phyloP scores from a whole-genome alignment of 768 basidiomycete species.

The Mycena maculata region DNA sequence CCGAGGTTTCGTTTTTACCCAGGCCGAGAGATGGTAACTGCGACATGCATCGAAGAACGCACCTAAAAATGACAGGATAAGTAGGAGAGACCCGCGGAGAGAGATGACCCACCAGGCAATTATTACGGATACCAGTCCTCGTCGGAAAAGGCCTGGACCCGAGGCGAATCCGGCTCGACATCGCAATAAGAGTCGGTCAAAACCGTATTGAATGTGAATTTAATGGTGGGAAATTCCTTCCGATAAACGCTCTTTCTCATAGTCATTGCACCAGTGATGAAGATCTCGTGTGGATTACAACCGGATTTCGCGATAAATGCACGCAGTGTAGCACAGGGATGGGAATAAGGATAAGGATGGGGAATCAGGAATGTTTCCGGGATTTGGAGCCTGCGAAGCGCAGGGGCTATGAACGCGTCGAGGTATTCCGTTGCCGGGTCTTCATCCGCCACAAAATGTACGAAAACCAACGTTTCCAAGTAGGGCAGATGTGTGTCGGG shows the following conservation, averaged over 20 bases:
- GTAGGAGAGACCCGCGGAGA: too few species aligned
- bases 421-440: background rate
- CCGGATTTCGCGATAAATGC: background rate
- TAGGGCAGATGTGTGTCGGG: background rate
- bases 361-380: background rate
- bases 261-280: background rate
- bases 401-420: background rate
- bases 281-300: background rate
- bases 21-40: too few species aligned
- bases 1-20: too few species aligned
- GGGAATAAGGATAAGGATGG: background rate
- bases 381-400: background rate
- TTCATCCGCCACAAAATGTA: background rate
- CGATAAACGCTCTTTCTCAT: background rate
- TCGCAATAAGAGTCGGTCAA: too few species aligned
- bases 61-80: too few species aligned
- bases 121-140: too few species aligned
- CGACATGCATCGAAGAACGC: too few species aligned
- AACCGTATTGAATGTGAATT: too few species aligned
- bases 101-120: too few species aligned
- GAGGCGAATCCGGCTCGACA: too few species aligned
- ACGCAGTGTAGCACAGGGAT: background rate
- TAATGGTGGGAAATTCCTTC: background rate
- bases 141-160: too few species aligned
- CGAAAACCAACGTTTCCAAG: slow-evolving; percentile 2